phyloP scores from a whole-genome alignment of 2,329 filamentous ascomycete species.

The Fusarium zealandicum region DNA sequence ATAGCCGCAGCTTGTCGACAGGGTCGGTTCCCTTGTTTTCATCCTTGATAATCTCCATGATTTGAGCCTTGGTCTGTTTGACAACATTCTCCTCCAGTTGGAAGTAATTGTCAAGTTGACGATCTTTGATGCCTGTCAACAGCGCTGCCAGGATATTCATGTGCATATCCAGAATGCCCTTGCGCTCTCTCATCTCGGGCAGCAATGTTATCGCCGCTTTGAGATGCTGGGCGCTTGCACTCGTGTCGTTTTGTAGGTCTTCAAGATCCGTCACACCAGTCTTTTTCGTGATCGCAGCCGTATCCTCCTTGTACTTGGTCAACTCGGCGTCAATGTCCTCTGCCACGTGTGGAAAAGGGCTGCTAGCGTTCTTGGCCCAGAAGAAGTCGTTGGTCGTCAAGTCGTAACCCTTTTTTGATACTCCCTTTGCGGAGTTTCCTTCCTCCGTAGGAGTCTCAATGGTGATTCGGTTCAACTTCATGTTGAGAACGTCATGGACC shows the following conservation, averaged over 20 bases:
- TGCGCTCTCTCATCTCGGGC: constrained; percentile 90
- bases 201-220: constrained; percentile 94
- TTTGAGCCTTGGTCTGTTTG: constrained; percentile 88
- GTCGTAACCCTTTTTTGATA: constrained; percentile 89
- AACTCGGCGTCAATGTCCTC: constrained; percentile 95
- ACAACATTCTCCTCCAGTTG: constrained; percentile 91
- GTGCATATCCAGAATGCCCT: constrained; percentile 94
- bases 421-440: constrained; percentile 73
- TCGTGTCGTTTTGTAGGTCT: constrained; percentile 88
- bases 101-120: constrained; percentile 95
- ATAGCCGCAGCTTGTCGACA: constrained; percentile 88
- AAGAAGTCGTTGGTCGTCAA: constrained; percentile 92
- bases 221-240: constrained; percentile 88
- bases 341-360: constrained; percentile 93
- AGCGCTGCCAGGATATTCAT: constrained; percentile 94
- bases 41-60: constrained; percentile 86
- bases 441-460: constrained; percentile 86
- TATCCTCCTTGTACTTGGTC: constrained; percentile 94
- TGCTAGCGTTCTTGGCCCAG: constrained; percentile 89
- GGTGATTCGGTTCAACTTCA: constrained; percentile 87
- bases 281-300: constrained; percentile 91
- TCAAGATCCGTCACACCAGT: constrained; percentile 93
- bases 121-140: constrained; percentile 83
- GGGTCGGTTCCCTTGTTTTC: constrained; percentile 82
- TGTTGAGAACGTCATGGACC: constrained; percentile 68